phyloP scores from a whole-genome alignment of 768 basidiomycete genomes.

The Rhizopogon salebrosus region DNA sequence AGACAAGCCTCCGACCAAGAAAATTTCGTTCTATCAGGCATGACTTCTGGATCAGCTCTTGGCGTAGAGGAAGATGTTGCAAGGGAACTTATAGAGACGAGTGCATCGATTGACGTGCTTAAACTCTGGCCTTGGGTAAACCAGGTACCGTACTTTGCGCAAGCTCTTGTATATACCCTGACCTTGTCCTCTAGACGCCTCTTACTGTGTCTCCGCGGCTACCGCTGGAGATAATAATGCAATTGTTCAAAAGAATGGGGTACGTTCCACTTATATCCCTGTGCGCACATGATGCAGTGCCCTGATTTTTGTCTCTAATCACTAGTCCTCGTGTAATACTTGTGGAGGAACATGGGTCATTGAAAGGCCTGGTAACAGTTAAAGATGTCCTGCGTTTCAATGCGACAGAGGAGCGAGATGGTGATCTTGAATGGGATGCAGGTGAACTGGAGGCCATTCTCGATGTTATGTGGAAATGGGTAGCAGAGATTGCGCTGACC shows the following conservation, averaged over 20 bases:
- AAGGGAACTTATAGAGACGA: conserved; percentile 57
- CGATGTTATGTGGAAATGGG: conserved; percentile 58
- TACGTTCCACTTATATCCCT: conserved; percentile 34
- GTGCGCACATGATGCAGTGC: not conserved
- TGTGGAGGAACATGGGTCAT: conserved; percentile 78
- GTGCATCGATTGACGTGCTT: conserved; percentile 50
- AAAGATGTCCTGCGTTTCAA: conserved; percentile 95
- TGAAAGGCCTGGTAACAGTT: conserved; percentile 87
- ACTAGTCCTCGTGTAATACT: conserved; percentile 91
- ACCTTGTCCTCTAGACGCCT: conserved; percentile 60
- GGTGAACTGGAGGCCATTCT: conserved; percentile 62
- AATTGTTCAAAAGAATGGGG: conserved; percentile 98
- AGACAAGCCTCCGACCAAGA: conserved; percentile 44
- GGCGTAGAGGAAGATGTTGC: conserved; percentile 67
- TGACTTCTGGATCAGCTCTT: conserved; percentile 42
- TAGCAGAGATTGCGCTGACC: conserved; percentile 31
- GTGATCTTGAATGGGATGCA: conserved; percentile 52
- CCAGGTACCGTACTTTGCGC: conserved; percentile 48
- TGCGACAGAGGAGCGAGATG: conserved; percentile 48
- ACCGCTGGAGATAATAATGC: conserved; percentile 95
- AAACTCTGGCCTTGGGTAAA: conserved; percentile 92
- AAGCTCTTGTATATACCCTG: not conserved
- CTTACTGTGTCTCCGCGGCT: conserved; percentile 89
- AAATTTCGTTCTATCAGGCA: conserved; percentile 39
- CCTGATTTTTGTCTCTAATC: not conserved